Base-by-base conservation (phyloP, 129 eudicot species). In the Chrysanthemum seticuspe region DNA sequence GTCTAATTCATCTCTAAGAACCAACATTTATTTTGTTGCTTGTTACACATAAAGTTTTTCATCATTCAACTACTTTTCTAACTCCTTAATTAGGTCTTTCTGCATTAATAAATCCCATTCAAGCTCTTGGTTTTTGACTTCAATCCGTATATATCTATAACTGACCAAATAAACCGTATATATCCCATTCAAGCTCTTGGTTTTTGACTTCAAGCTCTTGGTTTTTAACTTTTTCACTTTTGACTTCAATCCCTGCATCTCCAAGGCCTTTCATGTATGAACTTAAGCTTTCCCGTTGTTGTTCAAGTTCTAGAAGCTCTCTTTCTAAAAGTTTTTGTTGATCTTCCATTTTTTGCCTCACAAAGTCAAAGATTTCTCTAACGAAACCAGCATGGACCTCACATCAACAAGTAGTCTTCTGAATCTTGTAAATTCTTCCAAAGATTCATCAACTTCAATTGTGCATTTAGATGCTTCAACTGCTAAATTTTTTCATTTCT, bases 171-270 rank as follows among this genome's bases (percentile, higher is more conserved):
- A n/a, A n/a, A n/a, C n/a, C n/a, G n/a, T n/a, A n/a, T n/a, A n/a
- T n/a, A 25, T 90, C 96, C 34, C 83, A 77, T 61, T 86, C 90
- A 71, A 90, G 91, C 80, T 87, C 96, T 77, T 81, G 84, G 47
- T 83, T 89, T 70, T 55, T 81, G 21, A n/a, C n/a, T n/a, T n/a
- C n/a, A n/a, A n/a, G n/a, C n/a, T n/a, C n/a, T n/a, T n/a, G n/a
- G n/a, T n/a, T n/a, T n/a, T 81, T 87, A 25, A 80, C 86, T 76
- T 84, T 88, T 79, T 94, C 98, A 64, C 87, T 83, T 77, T 94
- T 92, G 48, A 90, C 77, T 77, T 94, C 96, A 10, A 76, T 60
- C 27, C 84, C 72, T 51, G 96, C 98, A 71, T 83, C 84, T 81
- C 68, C 78, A 48, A 94, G 72, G 76, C 78, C 88, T 62, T 12